Conservation (phyloP, 2,329 filamentous ascomycete species). For the Macrophomina phaseolina region DNA sequence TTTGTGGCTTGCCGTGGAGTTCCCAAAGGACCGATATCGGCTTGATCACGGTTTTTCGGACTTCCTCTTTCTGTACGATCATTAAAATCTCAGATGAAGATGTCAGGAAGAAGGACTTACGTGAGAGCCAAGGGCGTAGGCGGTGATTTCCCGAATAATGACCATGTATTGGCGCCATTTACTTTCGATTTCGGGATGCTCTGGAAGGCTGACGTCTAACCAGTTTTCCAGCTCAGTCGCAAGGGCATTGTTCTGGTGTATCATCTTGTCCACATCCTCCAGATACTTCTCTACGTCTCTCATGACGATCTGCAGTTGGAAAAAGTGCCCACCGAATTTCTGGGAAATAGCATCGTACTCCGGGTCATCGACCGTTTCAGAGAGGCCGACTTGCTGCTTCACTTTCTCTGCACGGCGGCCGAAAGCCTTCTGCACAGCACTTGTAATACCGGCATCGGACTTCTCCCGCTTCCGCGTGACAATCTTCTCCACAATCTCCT, state of each 20-base stretch:
- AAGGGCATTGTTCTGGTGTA: conserved; percentile 80
- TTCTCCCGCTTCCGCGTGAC: conserved; percentile 87
- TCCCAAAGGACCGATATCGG: conserved; percentile 81
- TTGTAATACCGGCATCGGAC: conserved; percentile 72
- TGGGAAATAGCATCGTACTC: conserved; percentile 82
- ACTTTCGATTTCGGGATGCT: conserved; percentile 78
- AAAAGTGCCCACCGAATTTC: conserved; percentile 89
- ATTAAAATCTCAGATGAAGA: background rate
- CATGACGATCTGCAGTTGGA: conserved; percentile 88
- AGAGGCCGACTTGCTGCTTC: conserved; percentile 70
- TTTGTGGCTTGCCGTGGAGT: conserved; percentile 80
- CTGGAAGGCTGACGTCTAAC: conserved; percentile 64
- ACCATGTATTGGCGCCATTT: conserved; percentile 94
- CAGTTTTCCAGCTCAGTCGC: conserved; percentile 82
- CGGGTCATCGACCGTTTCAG: conserved; percentile 73
- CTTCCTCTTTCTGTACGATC: conserved; percentile 46
- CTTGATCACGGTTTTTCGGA: conserved; percentile 83
- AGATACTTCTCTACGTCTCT: conserved; percentile 94
- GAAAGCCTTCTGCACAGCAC: conserved; percentile 74
- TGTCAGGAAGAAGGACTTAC: background rate
- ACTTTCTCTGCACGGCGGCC: conserved; percentile 87
- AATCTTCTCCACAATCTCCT: conserved; percentile 85
- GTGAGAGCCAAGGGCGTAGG: conserved; percentile 37
- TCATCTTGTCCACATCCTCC: conserved; percentile 77
- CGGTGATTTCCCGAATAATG: conserved; percentile 83